Evolutionary conservation across 2,329 filamentous ascomycete genomes (phyloP).

Genomic region (Penicillium crustosum): DNA sequence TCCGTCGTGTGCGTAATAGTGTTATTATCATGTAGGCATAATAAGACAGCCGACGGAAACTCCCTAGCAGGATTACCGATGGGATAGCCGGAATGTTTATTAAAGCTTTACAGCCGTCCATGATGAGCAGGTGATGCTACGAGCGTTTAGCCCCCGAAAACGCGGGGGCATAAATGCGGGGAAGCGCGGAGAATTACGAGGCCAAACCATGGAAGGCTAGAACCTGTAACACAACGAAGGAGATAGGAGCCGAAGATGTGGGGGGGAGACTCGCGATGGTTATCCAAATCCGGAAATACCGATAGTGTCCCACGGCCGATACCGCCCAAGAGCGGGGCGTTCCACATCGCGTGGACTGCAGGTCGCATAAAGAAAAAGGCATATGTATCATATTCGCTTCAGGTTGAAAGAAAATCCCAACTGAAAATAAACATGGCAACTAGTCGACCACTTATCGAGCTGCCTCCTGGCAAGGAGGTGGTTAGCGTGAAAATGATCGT

Average conservation of each 20-base stretch:
- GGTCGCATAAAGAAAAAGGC: background rate
- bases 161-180: background rate
- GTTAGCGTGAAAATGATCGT: constrained; percentile 35
- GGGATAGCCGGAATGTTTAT: background rate
- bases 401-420: background rate
- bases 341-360: background rate
- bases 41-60: background rate
- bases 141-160: background rate
- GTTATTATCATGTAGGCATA: background rate
- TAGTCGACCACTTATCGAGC: constrained; percentile 24
- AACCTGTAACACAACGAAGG: no score
- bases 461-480: background rate
- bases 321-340: background rate
- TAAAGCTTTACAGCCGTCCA: background rate
- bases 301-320: background rate
- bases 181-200: background rate
- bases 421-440: background rate
- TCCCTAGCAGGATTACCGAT: background rate
- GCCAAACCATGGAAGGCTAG: background rate
- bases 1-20: background rate
- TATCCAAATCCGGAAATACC: background rate
- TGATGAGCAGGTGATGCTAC: background rate
- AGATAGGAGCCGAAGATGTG: background rate
- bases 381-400: background rate
- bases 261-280: background rate